Conservation (phyloP, 1,284 basidiomycete genomes). For the Sporisorium reilianum region DNA sequence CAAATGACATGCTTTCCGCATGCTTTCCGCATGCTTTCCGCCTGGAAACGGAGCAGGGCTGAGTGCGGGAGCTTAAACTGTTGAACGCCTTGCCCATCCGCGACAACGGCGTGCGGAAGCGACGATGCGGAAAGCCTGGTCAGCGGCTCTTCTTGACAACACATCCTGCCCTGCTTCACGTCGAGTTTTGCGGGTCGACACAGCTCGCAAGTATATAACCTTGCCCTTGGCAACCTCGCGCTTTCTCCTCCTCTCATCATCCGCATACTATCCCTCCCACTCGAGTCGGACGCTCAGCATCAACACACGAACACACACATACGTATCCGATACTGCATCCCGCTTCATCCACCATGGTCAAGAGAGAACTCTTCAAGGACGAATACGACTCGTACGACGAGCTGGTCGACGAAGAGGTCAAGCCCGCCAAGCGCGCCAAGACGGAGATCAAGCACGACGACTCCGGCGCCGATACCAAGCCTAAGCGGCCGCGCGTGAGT, state of each 20-base stretch:
- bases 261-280: not conserved
- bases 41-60: not conserved
- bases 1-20: not conserved
- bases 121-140: too few relatives aligned
- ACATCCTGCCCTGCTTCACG: not conserved
- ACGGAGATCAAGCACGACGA: constrained; percentile 7
- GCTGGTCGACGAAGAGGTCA: constrained; percentile 6
- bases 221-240: not conserved
- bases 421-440: constrained; percentile 24
- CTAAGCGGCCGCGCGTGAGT: not conserved
- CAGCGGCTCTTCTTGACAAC: not conserved
- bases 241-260: not conserved
- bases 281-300: not conserved
- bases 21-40: not conserved
- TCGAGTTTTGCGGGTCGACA: not conserved
- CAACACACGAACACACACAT: not conserved
- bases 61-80: constrained; percentile 1
- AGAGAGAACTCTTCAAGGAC: constrained; percentile 11
- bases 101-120: not conserved
- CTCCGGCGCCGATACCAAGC: constrained; percentile 7
- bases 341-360: constrained; percentile 2
- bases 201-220: not conserved
- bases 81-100: not conserved
- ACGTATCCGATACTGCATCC: not conserved
- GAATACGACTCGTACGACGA: constrained; percentile 19